Base-by-base conservation (phyloP, 208 protist genomes). In the Trypanosomatidae sp. region DNA sequence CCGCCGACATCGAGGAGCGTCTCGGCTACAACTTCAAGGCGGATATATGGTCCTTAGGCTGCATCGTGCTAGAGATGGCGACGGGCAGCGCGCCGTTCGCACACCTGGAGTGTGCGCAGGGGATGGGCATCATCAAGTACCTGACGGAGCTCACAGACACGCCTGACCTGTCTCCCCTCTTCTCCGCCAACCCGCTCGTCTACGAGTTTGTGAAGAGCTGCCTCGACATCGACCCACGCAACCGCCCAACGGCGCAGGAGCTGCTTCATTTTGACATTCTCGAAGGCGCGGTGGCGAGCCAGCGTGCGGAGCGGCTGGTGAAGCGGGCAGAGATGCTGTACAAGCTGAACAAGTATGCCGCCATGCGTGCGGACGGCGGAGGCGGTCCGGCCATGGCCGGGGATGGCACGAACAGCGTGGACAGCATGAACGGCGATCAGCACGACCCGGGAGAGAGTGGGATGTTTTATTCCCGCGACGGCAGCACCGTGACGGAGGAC, bases 31-130 rank as follows among this genome's bases (percentile, higher is more conserved):
- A 93, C 81, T 92, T 91, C 82, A 96, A 94, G 81, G 91, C 89
- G 7, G 94, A 98, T 73, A 94, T 98, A 33, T 98, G 94, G 92
- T 96, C 91, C 0, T 43, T 98, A 7, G 94, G 94, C 46, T 95
- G 91, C 74, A 86, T 96, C n/a, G 89, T 84, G 71, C 70, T 96
- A 55, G 94, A 98, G 79, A 88, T 97, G 81, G 93, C 87, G 0
- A 97, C 91, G 8, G 93, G 93, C 25, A 81, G 79, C 68, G 64
- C 89, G 25, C 93, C 91, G 17, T 97, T 95, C 73, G 74, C 81
- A 0, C 83, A 95, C 73, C 30, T 95, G 3, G 85, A 92, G 53
- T 81, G 60, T 12, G 84, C 89, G 36, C 82, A 89, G 56, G 93
- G 88, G 44, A 90, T 97, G 83, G 87, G 90, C 2, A 97, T 95